A percentile compares a stretch with the other conserved stretches of the same genome.
These are phyloP conservation scores for Populus davidiana DNA, from an alignment of 345 rosid species.

Conservation along the genomic window DNA sequence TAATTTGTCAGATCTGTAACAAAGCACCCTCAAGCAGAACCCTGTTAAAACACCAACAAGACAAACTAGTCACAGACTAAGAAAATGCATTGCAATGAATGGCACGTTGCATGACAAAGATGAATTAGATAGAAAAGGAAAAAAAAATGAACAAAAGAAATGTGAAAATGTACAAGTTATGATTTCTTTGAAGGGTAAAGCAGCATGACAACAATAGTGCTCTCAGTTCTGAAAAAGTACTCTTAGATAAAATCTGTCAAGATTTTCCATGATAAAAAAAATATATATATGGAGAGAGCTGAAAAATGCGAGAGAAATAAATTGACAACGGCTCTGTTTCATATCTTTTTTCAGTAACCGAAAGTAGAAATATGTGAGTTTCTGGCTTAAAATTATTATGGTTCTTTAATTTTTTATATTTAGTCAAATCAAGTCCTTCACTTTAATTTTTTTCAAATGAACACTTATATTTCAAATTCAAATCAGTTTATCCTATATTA, in stretches of 20 bases:
- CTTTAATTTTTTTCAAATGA: background rate
- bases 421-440: background rate
- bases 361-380: slow-evolving; percentile 1
- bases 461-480: background rate
- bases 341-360: slow-evolving; percentile 17
- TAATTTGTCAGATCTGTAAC: slow-evolving; percentile 21
- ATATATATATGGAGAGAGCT: background rate
- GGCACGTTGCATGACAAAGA: background rate
- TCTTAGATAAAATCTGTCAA: slow-evolving; percentile 4
- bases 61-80: background rate
- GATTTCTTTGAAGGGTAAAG: slow-evolving; percentile 20
- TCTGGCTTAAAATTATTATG: background rate
- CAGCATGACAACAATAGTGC: slow-evolving; percentile 12
- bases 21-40: background rate
- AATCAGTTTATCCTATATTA: background rate
- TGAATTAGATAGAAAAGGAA: background rate
- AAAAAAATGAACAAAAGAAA: background rate
- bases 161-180: slow-evolving; percentile 17
- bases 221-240: background rate
- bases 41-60: background rate
- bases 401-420: background rate
- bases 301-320: slow-evolving; percentile 5
- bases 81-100: background rate
- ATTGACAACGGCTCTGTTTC: slow-evolving; percentile 28
- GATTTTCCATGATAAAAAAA: slow-evolving; percentile 8